Evolutionary conservation across 345 rosid genomes (phyloP), one percentile per base, ranked within the genome.

Genomic region (Hirschfeldia incana): DNA sequence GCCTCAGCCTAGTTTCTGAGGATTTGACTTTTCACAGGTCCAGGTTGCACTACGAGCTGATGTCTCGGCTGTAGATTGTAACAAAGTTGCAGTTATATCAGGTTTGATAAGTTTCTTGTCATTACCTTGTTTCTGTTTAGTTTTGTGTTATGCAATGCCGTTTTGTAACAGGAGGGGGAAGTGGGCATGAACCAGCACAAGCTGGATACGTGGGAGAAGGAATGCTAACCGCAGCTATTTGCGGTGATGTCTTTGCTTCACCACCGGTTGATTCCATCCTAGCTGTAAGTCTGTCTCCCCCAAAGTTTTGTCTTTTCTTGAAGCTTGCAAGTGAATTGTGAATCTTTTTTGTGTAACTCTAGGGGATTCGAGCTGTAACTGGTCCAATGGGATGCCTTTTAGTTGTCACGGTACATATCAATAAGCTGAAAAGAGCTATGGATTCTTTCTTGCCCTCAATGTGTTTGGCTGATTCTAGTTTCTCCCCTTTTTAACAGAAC

Each of bases 131-230:
- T 28, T 79, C 0, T 68, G 57, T 2, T 34, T 42, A 57, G 11
- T 49, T 37, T 37, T 2, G 2, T 37, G 11, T 37, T 37, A 42
- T n/a, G 5, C 33, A 51, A 67, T 85, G 29, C 33, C 30, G 3
- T 29, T 37, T 44, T 6, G 11, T 67, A 74, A 53, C 76, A 94
- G 99, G 99, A 53, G 98, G 99, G 29, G 98, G 99, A 63, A 94
- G 99, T 69, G 99, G 99, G 44, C 99, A 94, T 87, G 99, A 94
- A 70, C 98, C 99, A 78, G 97, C 99, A 51, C 94, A 91, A 36
- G 89, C 97, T 87, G 98, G 99, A 51, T 94, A 84, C 83, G 99
- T 94, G 15, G 99, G 99, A 80, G 98, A 94, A 85, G 98, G 99
- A 79, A 94, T 94, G 97, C 94, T 94, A 37, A 92, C 97, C 13